Conservation (phyloP, 176 grass and related monocot genomes). For the Aegilops longissima region DNA sequence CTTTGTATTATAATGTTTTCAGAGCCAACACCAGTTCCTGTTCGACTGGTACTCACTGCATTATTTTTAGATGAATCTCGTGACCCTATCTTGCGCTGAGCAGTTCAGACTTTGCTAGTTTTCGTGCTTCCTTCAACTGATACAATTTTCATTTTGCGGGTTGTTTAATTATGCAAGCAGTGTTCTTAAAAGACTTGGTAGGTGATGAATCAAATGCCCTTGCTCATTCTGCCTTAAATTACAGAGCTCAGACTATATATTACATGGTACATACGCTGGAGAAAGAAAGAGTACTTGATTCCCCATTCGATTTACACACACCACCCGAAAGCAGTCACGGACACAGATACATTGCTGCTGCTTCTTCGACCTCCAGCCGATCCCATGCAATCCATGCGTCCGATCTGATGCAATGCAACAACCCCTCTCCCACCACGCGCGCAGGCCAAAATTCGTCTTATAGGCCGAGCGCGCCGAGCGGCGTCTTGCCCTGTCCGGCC, state of each 20-base stretch:
- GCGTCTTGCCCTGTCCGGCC: constrained; percentile 96
- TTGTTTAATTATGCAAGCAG: background rate
- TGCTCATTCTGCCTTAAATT: constrained; percentile 34
- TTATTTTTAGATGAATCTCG: background rate
- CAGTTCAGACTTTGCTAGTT: background rate
- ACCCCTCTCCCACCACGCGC: background rate
- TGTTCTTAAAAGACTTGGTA: background rate
- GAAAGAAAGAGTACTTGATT: constrained; percentile 8
- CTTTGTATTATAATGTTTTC: background rate
- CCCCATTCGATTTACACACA: constrained; percentile 30
- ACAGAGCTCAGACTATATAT: constrained; percentile 31
- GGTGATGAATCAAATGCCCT: constrained; percentile 23
- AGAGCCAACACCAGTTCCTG: background rate
- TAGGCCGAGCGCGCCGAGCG: constrained; percentile 78
- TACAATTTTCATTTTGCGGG: background rate
- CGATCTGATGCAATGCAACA: constrained; percentile 12
- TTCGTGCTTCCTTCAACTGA: background rate
- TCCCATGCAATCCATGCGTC: background rate
- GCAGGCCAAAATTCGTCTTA: constrained; percentile 5
- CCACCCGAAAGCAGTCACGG: constrained; percentile 26
- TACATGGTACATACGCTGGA: constrained; percentile 44
- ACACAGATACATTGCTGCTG: constrained; percentile 25
- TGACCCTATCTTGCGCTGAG: background rate
- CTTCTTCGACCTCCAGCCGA: background rate
- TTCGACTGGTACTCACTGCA: background rate